phyloP scores from a whole-genome alignment of 108 stramenopile species.

The Schizochytrium sp. region DNA sequence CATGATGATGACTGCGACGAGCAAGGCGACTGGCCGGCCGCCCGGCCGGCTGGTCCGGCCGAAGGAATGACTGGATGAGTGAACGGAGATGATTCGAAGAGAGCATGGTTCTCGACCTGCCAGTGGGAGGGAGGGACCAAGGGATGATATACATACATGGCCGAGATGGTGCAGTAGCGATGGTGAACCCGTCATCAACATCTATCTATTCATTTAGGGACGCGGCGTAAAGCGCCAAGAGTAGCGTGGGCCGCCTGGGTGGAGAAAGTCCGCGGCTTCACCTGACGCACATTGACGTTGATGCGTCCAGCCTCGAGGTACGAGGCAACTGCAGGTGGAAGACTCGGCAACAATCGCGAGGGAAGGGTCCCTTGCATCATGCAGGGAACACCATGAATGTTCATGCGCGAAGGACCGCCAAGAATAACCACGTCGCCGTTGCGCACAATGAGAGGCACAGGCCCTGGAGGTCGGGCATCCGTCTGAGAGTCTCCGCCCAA shows the following conservation, averaged over 20 bases:
- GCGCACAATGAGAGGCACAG: conserved; percentile 16
- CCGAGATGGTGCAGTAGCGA: no score
- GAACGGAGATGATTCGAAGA: no score
- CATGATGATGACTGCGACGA: no score
- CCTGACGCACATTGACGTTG: conserved; percentile 19
- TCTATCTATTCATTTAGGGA: not conserved
- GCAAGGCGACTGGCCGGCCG: no score
- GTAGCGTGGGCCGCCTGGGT: not conserved
- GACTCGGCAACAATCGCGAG: not conserved
- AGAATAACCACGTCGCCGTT: conserved; percentile 29
- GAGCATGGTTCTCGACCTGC: no score
- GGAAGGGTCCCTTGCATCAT: not conserved
- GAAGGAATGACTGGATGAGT: no score
- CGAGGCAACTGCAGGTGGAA: not conserved
- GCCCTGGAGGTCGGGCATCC: not conserved
- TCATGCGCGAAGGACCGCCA: conserved; percentile 7
- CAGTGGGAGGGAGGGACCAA: no score
- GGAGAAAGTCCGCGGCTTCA: not conserved
- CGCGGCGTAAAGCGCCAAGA: not conserved
- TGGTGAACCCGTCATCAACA: not conserved
- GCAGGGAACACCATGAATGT: conserved; percentile 26
- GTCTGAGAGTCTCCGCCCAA: conserved; percentile 17
- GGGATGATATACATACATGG: no score
- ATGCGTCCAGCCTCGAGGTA: not conserved
- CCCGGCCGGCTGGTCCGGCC: no score